phyloP scores from a whole-genome alignment of 305 asterid genomes.

The Stenogyne calaminthoides region DNA sequence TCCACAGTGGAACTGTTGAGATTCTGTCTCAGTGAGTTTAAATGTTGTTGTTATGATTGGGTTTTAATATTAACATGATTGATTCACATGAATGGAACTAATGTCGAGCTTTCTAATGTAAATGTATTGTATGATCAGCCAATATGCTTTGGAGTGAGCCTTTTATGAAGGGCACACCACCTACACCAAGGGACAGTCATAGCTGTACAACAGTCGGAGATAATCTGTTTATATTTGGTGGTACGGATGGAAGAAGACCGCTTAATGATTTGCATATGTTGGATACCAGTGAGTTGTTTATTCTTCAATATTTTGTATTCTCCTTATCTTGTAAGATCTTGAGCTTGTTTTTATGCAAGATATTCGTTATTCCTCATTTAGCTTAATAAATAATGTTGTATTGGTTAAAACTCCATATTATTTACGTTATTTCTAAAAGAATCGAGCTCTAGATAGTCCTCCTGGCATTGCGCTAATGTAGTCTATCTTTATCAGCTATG shows the following conservation, averaged over 20 bases:
- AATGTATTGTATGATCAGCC: slow-evolving; percentile 46
- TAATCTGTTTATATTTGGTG: slow-evolving; percentile 83
- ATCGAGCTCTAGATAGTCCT: neutral
- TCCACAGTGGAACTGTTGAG: slow-evolving; percentile 11
- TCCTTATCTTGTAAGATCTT: slow-evolving; percentile 1
- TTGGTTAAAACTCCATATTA: slow-evolving; percentile 1
- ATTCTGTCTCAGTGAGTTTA: slow-evolving; percentile 4
- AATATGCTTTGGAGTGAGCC: slow-evolving; percentile 80
- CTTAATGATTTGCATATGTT: slow-evolving; percentile 81
- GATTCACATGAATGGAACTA: neutral
- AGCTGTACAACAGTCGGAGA: slow-evolving; percentile 93
- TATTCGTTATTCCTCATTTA: slow-evolving; percentile 11
- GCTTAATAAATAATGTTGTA: slow-evolving; percentile 5
- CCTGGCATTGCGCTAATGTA: neutral
- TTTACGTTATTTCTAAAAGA: neutral
- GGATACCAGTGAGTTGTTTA: slow-evolving; percentile 71
- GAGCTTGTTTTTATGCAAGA: neutral
- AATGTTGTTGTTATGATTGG: slow-evolving; percentile 12
- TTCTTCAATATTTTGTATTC: neutral
- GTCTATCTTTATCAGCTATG: slow-evolving; percentile 11
- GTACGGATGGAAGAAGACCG: slow-evolving; percentile 88
- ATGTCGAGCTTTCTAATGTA: slow-evolving; percentile 27
- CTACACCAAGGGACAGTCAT: slow-evolving; percentile 94
- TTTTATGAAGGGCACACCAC: slow-evolving; percentile 62
- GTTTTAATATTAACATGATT: neutral